Percentiles rank a stretch among this genome's conserved stretches.
These are phyloP conservation scores for Fusarium sp. DNA, from an alignment of 2,329 filamentous ascomycete species.

Conservation along the genomic window DNA sequence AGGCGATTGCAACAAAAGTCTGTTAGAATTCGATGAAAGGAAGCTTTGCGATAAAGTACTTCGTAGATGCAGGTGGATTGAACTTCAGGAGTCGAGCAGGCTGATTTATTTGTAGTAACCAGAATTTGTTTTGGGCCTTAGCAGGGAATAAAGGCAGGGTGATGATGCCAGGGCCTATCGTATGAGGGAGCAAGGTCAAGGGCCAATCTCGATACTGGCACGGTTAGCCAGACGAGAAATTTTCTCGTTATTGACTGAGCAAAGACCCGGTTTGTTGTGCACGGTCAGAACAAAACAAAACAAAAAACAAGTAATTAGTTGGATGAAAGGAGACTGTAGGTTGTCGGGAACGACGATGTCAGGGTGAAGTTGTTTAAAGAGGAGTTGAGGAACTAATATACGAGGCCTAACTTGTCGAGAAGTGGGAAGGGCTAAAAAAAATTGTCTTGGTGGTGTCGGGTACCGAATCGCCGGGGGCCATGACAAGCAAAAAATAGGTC, in stretches of 20 bases:
- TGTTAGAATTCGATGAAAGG: slow-evolving; percentile 5
- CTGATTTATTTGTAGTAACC: slow-evolving; percentile 29
- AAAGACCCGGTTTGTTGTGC: slow-evolving; percentile 13
- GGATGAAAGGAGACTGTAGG: slow-evolving; percentile 20
- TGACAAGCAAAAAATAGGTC: slow-evolving; percentile 41
- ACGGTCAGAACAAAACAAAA: slow-evolving; percentile 1
- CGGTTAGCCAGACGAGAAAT: slow-evolving; percentile 26
- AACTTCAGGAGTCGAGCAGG: slow-evolving; percentile 28
- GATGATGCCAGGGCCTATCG: slow-evolving; percentile 25
- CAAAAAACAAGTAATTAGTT: neutral
- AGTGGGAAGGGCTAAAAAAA: slow-evolving; percentile 44
- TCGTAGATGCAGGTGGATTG: slow-evolving; percentile 7
- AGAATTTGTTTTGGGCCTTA: slow-evolving; percentile 29
- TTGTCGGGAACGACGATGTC: slow-evolving; percentile 33
- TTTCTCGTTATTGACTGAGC: slow-evolving; percentile 16
- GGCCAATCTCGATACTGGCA: slow-evolving; percentile 34
- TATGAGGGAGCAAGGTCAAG: slow-evolving; percentile 33
- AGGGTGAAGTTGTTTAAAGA: slow-evolving; percentile 36
- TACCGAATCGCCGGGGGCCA: slow-evolving; percentile 22
- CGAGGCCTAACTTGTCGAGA: too few species aligned
- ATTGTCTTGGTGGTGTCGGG: slow-evolving; percentile 39
- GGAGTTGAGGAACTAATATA: slow-evolving; percentile 30
- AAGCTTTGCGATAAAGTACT: slow-evolving; percentile 9
- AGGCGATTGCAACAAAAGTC: slow-evolving; percentile 4
- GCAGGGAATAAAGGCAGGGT: slow-evolving; percentile 33